These are phyloP conservation scores for Asclepias syriaca DNA, from an alignment of 257 asterid genomes.

Conservation along the genomic window DNA sequence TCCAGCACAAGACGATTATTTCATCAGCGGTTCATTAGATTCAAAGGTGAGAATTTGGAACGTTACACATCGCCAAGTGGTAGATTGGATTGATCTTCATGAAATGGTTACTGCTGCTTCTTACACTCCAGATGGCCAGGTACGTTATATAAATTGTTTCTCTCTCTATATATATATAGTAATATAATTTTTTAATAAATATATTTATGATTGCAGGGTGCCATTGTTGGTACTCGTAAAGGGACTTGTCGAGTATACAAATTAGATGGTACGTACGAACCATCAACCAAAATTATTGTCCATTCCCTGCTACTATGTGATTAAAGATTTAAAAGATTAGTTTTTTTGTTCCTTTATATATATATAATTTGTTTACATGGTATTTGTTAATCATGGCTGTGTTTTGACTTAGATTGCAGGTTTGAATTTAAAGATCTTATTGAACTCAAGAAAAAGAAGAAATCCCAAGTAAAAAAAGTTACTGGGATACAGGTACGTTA, in stretches of 20 bases:
- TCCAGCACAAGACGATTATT: conserved; percentile 52
- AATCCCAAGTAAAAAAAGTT: conserved; percentile 43
- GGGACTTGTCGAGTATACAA: conserved; percentile 39
- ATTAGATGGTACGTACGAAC: conserved; percentile 27
- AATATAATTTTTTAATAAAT: no score
- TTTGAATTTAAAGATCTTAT: conserved; percentile 32
- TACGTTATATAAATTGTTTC: neutral
- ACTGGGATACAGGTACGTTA: conserved; percentile 77
- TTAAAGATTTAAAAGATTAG: no score
- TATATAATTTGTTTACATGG: no score
- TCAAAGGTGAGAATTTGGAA: conserved; percentile 59
- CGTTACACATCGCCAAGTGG: conserved; percentile 46
- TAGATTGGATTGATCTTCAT: conserved; percentile 56
- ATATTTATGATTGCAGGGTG: conserved; percentile 34
- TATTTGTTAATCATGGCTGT: neutral
- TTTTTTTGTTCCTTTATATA: no score
- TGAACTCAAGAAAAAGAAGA: conserved; percentile 37
- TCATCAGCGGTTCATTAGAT: conserved; percentile 64
- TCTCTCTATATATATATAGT: no score
- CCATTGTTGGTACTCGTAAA: conserved; percentile 41
- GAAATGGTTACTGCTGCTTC: conserved; percentile 66
- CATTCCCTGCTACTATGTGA: no score
- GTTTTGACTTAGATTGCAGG: conserved; percentile 27
- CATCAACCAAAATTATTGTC: no score
- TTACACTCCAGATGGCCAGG: conserved; percentile 65